Percentiles rank a stretch among this genome's conserved stretches.
These are phyloP conservation scores for Apiospora hydei DNA, from an alignment of 2,329 filamentous ascomycete genomes.

Conservation along the genomic window DNA sequence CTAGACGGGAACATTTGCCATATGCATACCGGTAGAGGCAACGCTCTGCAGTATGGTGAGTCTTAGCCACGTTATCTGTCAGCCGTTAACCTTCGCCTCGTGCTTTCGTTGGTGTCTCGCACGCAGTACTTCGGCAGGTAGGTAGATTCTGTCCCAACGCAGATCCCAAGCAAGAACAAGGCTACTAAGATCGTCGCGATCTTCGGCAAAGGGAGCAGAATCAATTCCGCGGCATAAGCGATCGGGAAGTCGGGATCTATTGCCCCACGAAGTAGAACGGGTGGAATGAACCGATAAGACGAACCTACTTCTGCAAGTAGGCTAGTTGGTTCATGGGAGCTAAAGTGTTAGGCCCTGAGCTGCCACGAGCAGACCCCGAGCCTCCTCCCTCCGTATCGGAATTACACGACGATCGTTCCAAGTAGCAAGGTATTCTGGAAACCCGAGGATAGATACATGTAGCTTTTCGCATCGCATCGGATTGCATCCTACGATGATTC, in stretches of 20 bases:
- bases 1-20: background rate
- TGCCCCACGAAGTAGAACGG: background rate
- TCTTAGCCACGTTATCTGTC: background rate
- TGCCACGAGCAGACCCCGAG: background rate
- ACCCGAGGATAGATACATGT: background rate
- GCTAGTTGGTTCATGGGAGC: background rate
- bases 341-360: background rate
- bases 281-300: background rate
- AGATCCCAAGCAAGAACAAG: background rate
- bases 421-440: background rate
- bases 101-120: background rate
- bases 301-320: background rate
- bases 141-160: background rate
- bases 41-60: too few relatives aligned
- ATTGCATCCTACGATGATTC: background rate
- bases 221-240: conserved; percentile 16
- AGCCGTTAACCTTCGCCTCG: background rate
- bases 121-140: background rate
- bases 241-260: background rate
- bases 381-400: background rate
- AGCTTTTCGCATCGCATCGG: background rate
- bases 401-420: background rate
- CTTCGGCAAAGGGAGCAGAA: background rate
- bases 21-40: background rate
- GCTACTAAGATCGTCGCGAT: background rate